Evolutionary conservation across 257 asterid genomes (phyloP), one percentile per base, ranked within the genome.

Genomic region (Coffea eugenioides): DNA sequence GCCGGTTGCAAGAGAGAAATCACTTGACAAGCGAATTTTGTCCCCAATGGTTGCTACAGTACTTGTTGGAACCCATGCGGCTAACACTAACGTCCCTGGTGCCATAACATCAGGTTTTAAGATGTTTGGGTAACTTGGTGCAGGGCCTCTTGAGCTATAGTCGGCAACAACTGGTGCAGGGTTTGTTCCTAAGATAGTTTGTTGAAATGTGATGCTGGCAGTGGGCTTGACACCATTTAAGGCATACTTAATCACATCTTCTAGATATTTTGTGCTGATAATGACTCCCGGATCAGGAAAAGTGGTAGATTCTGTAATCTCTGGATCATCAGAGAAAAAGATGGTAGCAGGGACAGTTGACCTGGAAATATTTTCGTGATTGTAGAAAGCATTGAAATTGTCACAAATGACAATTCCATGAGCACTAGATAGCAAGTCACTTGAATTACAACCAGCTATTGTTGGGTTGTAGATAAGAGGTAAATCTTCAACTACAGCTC

Each of bases 61-160:
- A 1, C 0, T 3, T 48, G 5, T 69, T 21, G 80, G 85, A 43
- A 73, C 31, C 82, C 71, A 78, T 1, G 82, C 64, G 2, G 82
- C 85, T 46, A 82, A 45, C 10, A 77, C 62, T 4, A 73, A 48
- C 2, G 51, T 71, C 39, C 82, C 82, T 20, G 82, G 85, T 39
- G 85, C 85, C 79, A 82, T 65, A 0, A 78, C 31, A 45, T 82
- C 85, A 0, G 82, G 82, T 39, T 78, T 82, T 73, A 82, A 7
- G 46, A 78, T 67, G 0, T 62, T 49, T 0, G 82, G 80, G 12
- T 52, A 78, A 31, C 36, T 73, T 3, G 54, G 59, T 12, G 77
- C 10, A 12, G 80, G 85, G 7, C 85, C 82, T 41, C 82, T 66
- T 4, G 85, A 78, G 25, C 76, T n/a, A 27, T 34, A 82, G 3